Base-by-base conservation (phyloP, 1,284 basidiomycete genomes). In the Ustilago tritici region DNA sequence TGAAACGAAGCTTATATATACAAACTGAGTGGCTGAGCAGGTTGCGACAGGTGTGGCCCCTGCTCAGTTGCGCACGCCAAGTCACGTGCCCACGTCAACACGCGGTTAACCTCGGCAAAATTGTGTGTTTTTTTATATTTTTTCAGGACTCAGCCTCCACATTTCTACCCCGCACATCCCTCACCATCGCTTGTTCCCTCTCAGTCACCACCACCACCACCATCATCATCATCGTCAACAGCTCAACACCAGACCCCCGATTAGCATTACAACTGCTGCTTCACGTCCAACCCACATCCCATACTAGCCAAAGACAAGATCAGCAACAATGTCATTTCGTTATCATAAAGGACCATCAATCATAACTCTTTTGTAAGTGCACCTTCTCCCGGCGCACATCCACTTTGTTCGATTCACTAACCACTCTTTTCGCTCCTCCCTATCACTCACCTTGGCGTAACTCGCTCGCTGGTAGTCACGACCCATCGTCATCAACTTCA, bases 281-380 rank as follows among this genome's bases (percentile, higher is more conserved):
- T 3, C 17, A 11, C n/a, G 49, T n/a, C 46, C 41, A 11, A 17
- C 28, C n/a, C 41, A 46, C 12, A 19, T 10, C 7, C n/a, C 11
- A 9, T 7, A 23, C 14, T 17, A n/a, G 7, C 17, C 9, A 34
- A 4, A n/a, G 35, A 36, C 3, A 46, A 46, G 3, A 28, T 28
- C 43, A 38, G 43, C 7, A 31, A 36, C 8, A 32, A 77, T 77
- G 75, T 77, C 75, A 41, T 58, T 73, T 28, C 50, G 75, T 15
- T 77, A 70, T 35, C 75, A 77, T 46, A 62, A 65, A 36, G 70
- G 70, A 14, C 70, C 75, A 1, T 62, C 70, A 11, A 69, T 77
- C 63, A 63, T 77, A 17, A 77, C 75, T 2, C 66, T 77, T 15
- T 77, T 77, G 72, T 75, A 64, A 64, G 70, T 61, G 17, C 14